These are phyloP conservation scores for Auricularia sp. DNA, from an alignment of 768 basidiomycete species.

Conservation along the genomic window DNA sequence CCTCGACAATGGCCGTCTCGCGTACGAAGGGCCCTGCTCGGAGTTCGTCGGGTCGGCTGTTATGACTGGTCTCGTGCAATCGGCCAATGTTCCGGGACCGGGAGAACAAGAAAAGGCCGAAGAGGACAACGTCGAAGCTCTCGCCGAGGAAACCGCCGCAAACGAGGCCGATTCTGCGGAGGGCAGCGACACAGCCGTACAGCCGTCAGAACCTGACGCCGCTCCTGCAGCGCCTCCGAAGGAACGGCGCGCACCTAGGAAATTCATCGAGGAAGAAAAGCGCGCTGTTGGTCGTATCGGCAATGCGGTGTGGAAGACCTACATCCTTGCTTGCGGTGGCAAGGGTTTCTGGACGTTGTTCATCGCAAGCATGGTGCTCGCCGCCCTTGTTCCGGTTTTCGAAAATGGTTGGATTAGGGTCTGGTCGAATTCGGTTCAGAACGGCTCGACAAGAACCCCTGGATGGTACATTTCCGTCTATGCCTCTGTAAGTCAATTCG, in stretches of 20 bases:
- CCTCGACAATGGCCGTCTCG: conserved; percentile 70
- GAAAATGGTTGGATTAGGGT: conserved; percentile 57
- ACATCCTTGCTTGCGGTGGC: conserved; percentile 42
- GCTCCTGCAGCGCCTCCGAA: conserved; percentile 10
- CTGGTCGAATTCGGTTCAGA: conserved; percentile 24
- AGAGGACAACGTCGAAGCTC: conserved; percentile 14
- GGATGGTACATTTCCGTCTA: conserved; percentile 64
- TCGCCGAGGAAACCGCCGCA: conserved; percentile 36
- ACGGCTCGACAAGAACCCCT: conserved; percentile 49
- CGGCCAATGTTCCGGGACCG: conserved; percentile 12
- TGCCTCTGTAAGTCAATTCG: conserved; percentile 40
- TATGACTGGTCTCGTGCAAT: conserved; percentile 1
- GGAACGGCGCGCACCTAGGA: conserved; percentile 56
- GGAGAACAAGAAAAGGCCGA: conserved; percentile 8
- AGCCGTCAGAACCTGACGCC: conserved; percentile 11
- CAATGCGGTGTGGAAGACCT: conserved; percentile 54
- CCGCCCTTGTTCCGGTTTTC: conserved; percentile 50
- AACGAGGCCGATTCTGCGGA: conserved; percentile 30
- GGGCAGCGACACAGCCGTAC: conserved; percentile 5
- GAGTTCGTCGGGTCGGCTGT: conserved; percentile 60
- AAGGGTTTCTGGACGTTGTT: conserved; percentile 51
- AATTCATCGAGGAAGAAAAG: conserved; percentile 76
- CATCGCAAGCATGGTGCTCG: conserved; percentile 39
- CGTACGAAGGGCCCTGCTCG: conserved; percentile 58
- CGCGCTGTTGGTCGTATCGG: conserved; percentile 66